Evolutionary conservation across 768 basidiomycete genomes (phyloP), one percentile per base, ranked within the genome.

Genomic region (Tricholoma terreum): DNA sequence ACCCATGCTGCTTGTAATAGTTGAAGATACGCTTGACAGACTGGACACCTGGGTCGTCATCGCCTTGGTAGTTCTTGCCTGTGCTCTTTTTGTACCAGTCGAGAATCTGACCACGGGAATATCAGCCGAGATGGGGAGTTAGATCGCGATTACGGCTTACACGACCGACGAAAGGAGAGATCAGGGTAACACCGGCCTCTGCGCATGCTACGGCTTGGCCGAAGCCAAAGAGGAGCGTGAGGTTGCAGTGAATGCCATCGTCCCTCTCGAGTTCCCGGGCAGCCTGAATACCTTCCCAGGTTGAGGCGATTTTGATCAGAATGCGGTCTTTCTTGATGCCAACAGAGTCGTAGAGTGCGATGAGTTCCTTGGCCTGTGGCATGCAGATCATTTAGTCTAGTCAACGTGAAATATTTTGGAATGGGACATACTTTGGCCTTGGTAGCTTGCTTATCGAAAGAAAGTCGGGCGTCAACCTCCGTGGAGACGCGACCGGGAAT

Each of bases 201-300:
- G 96, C 97, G 71, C 95, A 98, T 51, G 97, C 97, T 68, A 99
- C 97, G 54, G 97, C 97, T 78, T 99, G 97, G 45, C 82, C 90
- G 75, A 99, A 99, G 65, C 97, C 97, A 79, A 99, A 99, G 63
- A 98, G 87, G 65, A 99, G 89, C 51, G 97, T 99, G 63, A 99
- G 85, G 80, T 99, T 98, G 83, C 94, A 98, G 85, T 96, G 95
- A 75, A 99, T 98, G 61, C 82, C 83, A 57, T 97, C 86, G 64
- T 96, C 90, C 59, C 82, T 74, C 80, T 99, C 97, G 63, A 99
- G 88, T 75, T 95, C 89, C 61, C 94, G 87, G 35, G 97, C 97
- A 58, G 97, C 97, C 75, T 99, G 96, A 78, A 99, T 99, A 76
- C 97, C 97, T 77, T 98, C 97, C 92, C 93, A 99, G 49, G 95